phyloP scores from a whole-genome alignment of 345 rosid species.

The Brassica cretica region DNA sequence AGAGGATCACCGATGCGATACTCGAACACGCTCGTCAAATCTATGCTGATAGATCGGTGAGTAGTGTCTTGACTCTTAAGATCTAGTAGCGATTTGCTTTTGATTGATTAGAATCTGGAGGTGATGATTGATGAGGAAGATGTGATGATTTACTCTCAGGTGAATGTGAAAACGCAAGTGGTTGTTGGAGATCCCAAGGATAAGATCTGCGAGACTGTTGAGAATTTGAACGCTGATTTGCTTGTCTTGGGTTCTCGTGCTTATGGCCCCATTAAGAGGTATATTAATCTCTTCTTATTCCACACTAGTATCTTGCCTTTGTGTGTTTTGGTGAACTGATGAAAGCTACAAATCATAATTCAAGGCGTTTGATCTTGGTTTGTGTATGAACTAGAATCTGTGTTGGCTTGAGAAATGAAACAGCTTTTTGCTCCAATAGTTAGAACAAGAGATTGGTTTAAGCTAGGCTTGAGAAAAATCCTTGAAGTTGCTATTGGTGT shows the following conservation, averaged over 20 bases:
- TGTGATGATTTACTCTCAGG: slow-evolving; percentile 42
- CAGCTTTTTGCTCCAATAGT: slow-evolving; percentile 21
- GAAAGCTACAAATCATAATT: slow-evolving; percentile 1
- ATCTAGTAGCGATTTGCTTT: slow-evolving; percentile 6
- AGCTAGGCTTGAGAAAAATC: slow-evolving; percentile 7
- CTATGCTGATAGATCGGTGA: slow-evolving; percentile 55
- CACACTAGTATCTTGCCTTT: not conserved
- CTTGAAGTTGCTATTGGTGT: not conserved
- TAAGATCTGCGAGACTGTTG: slow-evolving; percentile 72
- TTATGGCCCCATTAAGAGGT: slow-evolving; percentile 88
- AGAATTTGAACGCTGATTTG: slow-evolving; percentile 63
- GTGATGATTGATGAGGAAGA: not conserved
- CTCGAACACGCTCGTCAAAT: slow-evolving; percentile 62
- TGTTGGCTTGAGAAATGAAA: not conserved
- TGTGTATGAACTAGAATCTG: slow-evolving; percentile 17
- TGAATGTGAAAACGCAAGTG: slow-evolving; percentile 64
- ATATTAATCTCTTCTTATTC: slow-evolving; percentile 5
- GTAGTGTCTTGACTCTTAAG: not conserved
- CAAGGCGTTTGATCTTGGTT: not conserved
- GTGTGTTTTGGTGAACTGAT: not conserved
- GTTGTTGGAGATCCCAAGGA: slow-evolving; percentile 83
- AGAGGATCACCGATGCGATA: slow-evolving; percentile 63
- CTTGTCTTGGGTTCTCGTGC: slow-evolving; percentile 85
- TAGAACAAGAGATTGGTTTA: not conserved
- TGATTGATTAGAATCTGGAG: not conserved